phyloP scores from a whole-genome alignment of 768 basidiomycete species.

The Myochromella boudieri region DNA sequence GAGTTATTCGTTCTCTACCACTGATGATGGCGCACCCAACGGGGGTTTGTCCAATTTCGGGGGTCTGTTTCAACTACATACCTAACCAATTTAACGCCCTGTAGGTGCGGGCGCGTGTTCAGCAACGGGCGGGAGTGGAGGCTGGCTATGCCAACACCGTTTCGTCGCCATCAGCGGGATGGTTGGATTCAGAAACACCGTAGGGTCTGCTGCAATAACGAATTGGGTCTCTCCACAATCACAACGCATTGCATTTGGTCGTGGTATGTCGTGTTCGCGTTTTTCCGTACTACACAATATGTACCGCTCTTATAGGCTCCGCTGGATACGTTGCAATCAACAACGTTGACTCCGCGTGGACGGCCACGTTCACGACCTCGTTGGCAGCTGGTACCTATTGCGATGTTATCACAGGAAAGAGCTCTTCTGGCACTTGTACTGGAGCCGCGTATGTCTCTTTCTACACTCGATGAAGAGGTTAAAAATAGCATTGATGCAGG shows the following conservation, averaged over 20 bases:
- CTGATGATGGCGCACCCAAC: slow-evolving; percentile 62
- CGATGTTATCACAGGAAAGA: slow-evolving; percentile 57
- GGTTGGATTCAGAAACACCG: slow-evolving; percentile 63
- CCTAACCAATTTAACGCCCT: background rate
- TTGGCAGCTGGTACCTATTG: slow-evolving; percentile 62
- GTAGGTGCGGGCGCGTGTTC: slow-evolving; percentile 50
- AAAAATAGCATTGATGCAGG: slow-evolving; percentile 29
- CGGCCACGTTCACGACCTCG: slow-evolving; percentile 52
- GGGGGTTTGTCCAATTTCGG: slow-evolving; percentile 32
- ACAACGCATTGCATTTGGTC: slow-evolving; percentile 65
- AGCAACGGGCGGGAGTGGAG: slow-evolving; percentile 47
- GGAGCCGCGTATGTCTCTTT: slow-evolving; percentile 44
- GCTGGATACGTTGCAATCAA: slow-evolving; percentile 68
- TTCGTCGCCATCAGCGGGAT: slow-evolving; percentile 58
- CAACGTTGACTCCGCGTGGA: slow-evolving; percentile 59
- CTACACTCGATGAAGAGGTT: too few species aligned
- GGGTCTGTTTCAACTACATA: background rate
- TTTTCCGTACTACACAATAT: too few species aligned
- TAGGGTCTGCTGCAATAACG: slow-evolving; percentile 47
- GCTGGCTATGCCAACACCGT: slow-evolving; percentile 70
- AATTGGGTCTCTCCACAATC: slow-evolving; percentile 60
- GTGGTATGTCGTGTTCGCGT: slow-evolving; percentile 47
- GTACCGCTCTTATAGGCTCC: too few species aligned
- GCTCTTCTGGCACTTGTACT: slow-evolving; percentile 41
- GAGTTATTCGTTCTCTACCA: slow-evolving; percentile 50